Percentiles rank a stretch among this genome's conserved stretches.
These are phyloP conservation scores for Claviceps quebecensis DNA, from an alignment of 2,329 filamentous ascomycete species.

Conservation along the genomic window DNA sequence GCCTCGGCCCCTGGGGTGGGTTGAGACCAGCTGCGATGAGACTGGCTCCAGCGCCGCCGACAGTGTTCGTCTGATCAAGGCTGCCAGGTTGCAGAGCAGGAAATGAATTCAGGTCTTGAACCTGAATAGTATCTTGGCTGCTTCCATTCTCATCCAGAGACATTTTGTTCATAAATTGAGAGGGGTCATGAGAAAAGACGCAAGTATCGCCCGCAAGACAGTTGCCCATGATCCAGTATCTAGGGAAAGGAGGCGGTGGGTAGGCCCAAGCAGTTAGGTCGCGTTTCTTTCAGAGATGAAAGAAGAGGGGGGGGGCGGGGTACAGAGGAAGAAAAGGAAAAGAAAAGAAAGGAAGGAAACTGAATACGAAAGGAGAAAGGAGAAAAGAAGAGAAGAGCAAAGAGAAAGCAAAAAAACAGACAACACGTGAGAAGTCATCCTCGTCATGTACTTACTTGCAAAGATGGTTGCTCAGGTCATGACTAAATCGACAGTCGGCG, in stretches of 20 bases:
- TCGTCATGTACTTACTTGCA: slow-evolving; percentile 66
- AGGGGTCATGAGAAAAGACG: slow-evolving; percentile 93
- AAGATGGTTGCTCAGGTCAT: slow-evolving; percentile 87
- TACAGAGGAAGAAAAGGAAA: not conserved
- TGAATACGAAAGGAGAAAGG: not conserved
- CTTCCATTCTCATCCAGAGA: slow-evolving; percentile 53
- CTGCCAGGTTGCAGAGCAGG: slow-evolving; percentile 54
- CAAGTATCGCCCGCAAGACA: slow-evolving; percentile 89
- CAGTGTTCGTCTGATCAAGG: slow-evolving; percentile 43
- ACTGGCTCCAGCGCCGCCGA: slow-evolving; percentile 35
- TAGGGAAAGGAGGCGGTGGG: slow-evolving; percentile 18
- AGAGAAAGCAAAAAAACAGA: not conserved
- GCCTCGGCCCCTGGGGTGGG: slow-evolving; percentile 58
- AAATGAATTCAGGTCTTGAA: slow-evolving; percentile 76
- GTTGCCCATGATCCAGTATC: slow-evolving; percentile 92
- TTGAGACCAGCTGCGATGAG: slow-evolving; percentile 39
- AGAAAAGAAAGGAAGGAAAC: not conserved
- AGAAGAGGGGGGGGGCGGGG: too few species aligned
- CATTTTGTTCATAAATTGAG: slow-evolving; percentile 70
- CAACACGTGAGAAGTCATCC: too few species aligned
- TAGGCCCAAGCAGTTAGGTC: not conserved
- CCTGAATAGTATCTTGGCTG: slow-evolving; percentile 54
- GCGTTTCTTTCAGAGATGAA: too few species aligned
- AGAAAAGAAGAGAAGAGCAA: too few species aligned
- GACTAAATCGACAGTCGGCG: slow-evolving; percentile 92